These are phyloP conservation scores for Penicillium sp. DNA, from an alignment of 2,329 filamentous ascomycete genomes.

Conservation along the genomic window DNA sequence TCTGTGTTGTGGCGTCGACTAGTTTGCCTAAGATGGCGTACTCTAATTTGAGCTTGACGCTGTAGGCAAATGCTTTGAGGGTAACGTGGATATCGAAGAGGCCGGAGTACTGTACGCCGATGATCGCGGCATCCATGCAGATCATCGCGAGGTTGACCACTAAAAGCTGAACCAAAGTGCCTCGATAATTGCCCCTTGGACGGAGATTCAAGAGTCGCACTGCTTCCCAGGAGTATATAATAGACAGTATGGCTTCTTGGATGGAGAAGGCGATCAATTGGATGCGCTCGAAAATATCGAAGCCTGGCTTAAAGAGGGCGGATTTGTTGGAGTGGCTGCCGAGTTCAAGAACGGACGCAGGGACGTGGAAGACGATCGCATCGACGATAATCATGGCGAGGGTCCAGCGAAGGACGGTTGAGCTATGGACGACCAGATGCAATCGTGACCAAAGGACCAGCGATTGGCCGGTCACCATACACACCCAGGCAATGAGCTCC, in stretches of 20 bases:
- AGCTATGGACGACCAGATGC: conserved; percentile 48
- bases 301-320: conserved; percentile 34
- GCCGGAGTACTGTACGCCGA: conserved; percentile 47
- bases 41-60: conserved; percentile 54
- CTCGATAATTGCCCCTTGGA: conserved; percentile 41
- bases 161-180: conserved; percentile 51
- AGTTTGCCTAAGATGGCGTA: conserved; percentile 50
- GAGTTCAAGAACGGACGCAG: conserved; percentile 48
- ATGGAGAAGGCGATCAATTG: conserved; percentile 60
- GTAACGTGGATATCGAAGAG: conserved; percentile 49
- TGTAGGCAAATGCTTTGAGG: conserved; percentile 51
- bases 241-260: conserved; percentile 58
- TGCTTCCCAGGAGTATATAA: conserved; percentile 58
- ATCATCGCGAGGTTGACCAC: conserved; percentile 53
- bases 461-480: conserved; percentile 54
- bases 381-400: conserved; percentile 51
- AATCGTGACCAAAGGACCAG: conserved; percentile 55
- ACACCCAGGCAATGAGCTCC: conserved; percentile 49
- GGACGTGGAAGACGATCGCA: conserved; percentile 47
- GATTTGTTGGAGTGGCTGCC: conserved; percentile 38
- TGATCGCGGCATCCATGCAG: conserved; percentile 47
- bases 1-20: conserved; percentile 31
- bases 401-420: conserved; percentile 39
- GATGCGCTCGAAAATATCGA: conserved; percentile 55
- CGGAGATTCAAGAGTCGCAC: conserved; percentile 53